Base-by-base conservation (phyloP, 805 yeast species). In the Zygotorulaspora danielsina region DNA sequence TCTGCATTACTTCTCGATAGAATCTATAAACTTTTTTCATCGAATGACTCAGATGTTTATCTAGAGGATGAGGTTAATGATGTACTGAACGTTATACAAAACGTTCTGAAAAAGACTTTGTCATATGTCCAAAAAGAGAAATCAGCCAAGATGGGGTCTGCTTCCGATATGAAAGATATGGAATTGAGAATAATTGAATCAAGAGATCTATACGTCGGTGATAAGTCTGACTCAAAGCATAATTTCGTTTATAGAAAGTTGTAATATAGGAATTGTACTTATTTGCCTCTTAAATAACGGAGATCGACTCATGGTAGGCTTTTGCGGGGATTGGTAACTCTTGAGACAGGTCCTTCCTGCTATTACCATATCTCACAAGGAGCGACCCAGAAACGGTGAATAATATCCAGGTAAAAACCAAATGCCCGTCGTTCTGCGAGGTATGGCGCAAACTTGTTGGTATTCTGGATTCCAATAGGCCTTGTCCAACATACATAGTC, bases 121-220 rank as follows among this genome's bases (percentile, higher is more conserved):
- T 37, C 42, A 19, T 42, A 41, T 48, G 41, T 59, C 44, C 45
- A 50, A 38, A 39, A 24, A 48, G 35, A 47, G 15, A 38, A 47
- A 6, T 63, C 59, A 36, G 79, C 78, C 9, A 72, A 64, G 48
- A 80, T 77, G 68, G 76, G 63, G 31, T 68, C 55, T 20, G 79
- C 78, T 38, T 64, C 72, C 2, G 65, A 65, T 19, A 75, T 87
- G 90, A 77, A 78, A 52, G 75, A 75, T 43, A 79, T 81, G 55
- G 96, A 87, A 59, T 67, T 87, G 38, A 70, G 80, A 31, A 70
- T 87, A 12, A 68, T 87, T 5, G 81, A 80, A 49, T 73, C 83
- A 13, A 66, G 74, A 39, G 72, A 75, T 31, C 34, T 48, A 6
- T 67, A 49, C 34, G 50, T 43, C n/a, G 36, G 36, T 16, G 36